Evolutionary conservation across 2,329 filamentous ascomycete genomes (phyloP), one percentile per base, ranked within the genome.

Genomic region (Coniella vitis): DNA sequence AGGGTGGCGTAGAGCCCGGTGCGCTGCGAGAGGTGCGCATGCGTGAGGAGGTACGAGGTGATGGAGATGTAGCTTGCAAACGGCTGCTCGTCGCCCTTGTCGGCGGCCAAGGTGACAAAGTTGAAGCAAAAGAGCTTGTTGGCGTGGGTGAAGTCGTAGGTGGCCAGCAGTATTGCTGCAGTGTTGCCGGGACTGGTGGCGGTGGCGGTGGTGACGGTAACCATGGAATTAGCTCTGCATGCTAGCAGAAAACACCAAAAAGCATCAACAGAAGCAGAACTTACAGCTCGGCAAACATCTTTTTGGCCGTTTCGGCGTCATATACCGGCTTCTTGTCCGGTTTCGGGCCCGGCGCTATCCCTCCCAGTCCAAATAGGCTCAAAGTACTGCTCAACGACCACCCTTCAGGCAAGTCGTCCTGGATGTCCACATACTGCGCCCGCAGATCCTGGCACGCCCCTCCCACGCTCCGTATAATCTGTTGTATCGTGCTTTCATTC

Each of bases 111-210:
- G 2, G 80, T 83, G 45, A 95, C 80, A 38, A 98, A 69, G 58
- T 86, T 90, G 63, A 87, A 86, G 65, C 88, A 91, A 66, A 98
- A 97, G 8, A 96, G 75, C 67, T 96, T 97, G 71, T 97, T 98
- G 31, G 90, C 86, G 61, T 95, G 86, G 3, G 84, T 83, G 63
- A 97, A 97, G 64, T 97, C 93, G 63, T 97, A 98, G 0, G 88
- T 84, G 1, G 89, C 84, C 31, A 98, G 75, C 4, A 97, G 69
- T 3, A 94, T 75, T 4, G 90, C 83, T 14, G 89, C 86, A 64
- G 90, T 83, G 51, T 83, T 78, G 3, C 83, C 82, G 1, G 93
- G 93, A 56, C 89, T 94, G 3, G 1, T 13, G 4, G 4, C 22
- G n/a, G n/a, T n/a, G n/a, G n/a, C n/a, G n/a, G n/a, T n/a, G n/a